Base-by-base conservation (phyloP, 73 alveolate species). In the Uronychia binucleata region DNA sequence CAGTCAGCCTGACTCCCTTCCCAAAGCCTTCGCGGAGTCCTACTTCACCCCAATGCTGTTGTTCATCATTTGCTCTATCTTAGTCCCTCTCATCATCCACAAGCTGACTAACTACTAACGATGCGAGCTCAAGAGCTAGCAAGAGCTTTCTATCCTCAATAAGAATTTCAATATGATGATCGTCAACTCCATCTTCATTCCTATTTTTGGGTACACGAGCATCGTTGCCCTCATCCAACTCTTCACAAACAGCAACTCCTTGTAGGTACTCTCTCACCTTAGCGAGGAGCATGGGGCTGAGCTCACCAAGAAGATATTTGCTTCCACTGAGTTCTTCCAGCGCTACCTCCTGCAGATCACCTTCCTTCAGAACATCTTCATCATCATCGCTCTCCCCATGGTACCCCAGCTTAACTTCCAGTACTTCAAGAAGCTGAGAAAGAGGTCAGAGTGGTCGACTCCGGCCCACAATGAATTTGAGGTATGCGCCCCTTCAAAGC, bases 331-430 rank as follows among this genome's bases (percentile, higher is more conserved):
- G 28, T 79, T 79, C 58, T 79, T 79, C 57, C 78, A 33, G 58
- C 11, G 86, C 34, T 79, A 29, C 28, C 77, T 79, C 27, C 34
- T 79, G 59, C 86, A 79, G 34, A 79, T 79, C 0, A 79, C 78
- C 14, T 79, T 79, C 31, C 28, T 79, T 5, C 67, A 46, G 67
- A 46, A 46, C 19, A 46, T 46, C 19, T 46, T 46, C 19, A 19
- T 46, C 67, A 11, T 46, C 5, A 46, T 46, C 19, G 67, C 67
- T 46, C n/a, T 46, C 5, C 67, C 67, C 19, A 11, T 5, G 67
- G 67, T 46, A 46, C 5, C 67, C 67, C 5, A 46, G 19, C 19
- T 46, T 46, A 11, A 46, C 67, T 46, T 11, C 67, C 19, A 46
- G 67, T 46, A 46, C 19, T 46, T 46, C 67, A 46, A 46, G 19